phyloP scores from a whole-genome alignment of 768 basidiomycete species.

The Rhodotorula paludigena region DNA sequence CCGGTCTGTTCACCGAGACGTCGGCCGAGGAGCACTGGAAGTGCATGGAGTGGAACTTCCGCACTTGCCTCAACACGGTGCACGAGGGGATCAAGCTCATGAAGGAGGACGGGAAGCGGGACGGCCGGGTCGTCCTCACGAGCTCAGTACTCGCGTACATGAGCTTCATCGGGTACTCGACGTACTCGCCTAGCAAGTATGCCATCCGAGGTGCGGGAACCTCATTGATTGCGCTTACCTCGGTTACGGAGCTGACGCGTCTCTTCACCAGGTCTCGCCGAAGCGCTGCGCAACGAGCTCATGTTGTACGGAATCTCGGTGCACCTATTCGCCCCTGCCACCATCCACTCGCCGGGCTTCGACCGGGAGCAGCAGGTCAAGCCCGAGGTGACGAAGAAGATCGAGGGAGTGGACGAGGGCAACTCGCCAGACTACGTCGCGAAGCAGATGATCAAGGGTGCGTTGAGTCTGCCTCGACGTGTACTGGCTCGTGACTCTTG shows the following conservation, averaged over 20 bases:
- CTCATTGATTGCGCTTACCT: too few species aligned
- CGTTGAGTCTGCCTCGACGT: background rate
- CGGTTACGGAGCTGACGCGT: too few species aligned
- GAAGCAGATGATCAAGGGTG: slow-evolving; percentile 58
- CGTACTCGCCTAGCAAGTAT: slow-evolving; percentile 78
- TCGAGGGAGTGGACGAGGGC: slow-evolving; percentile 69
- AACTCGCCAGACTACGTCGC: slow-evolving; percentile 64
- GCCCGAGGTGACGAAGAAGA: slow-evolving; percentile 65
- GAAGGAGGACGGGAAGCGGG: slow-evolving; percentile 56
- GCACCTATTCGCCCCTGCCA: slow-evolving; percentile 75
- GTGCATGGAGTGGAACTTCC: slow-evolving; percentile 60
- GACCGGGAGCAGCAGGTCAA: slow-evolving; percentile 70
- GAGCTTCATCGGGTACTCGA: slow-evolving; percentile 69
- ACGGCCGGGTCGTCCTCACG: slow-evolving; percentile 67
- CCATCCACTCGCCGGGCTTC: slow-evolving; percentile 71
- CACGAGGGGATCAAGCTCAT: slow-evolving; percentile 67
- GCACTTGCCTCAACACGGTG: slow-evolving; percentile 56
- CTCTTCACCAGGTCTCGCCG: slow-evolving; percentile 82
- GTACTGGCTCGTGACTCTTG: background rate
- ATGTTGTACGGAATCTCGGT: slow-evolving; percentile 69
- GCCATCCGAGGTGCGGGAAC: slow-evolving; percentile 73
- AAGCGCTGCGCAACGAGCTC: slow-evolving; percentile 72
- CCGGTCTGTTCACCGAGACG: slow-evolving; percentile 71
- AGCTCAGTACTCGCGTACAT: slow-evolving; percentile 70
- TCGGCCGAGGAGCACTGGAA: slow-evolving; percentile 56